Evolutionary conservation across 495 filamentous ascomycete genomes (phyloP).

Genomic region (Penicillium ucsense): DNA sequence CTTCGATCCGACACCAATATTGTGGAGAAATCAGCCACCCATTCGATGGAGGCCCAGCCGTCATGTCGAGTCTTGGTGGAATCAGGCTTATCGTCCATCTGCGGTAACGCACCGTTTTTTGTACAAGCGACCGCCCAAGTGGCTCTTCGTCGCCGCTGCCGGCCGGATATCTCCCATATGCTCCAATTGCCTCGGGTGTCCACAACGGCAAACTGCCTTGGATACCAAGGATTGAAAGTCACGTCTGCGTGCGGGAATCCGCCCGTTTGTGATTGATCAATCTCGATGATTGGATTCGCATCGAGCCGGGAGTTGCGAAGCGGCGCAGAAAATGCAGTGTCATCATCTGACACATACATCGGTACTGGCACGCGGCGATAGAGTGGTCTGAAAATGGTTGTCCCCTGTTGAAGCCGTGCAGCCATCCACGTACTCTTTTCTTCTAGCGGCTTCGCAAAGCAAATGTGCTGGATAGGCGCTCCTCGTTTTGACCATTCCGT

Average conservation of each 20-base stretch:
- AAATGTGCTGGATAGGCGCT: conserved; percentile 55
- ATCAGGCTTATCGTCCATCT: conserved; percentile 13
- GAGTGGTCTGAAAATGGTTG: conserved; percentile 51
- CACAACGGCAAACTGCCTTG: conserved; percentile 59
- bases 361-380: conserved; percentile 24
- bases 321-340: conserved; percentile 3
- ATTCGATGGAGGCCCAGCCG: conserved; percentile 44
- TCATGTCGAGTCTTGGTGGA: conserved; percentile 24
- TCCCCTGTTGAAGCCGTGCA: conserved; percentile 47
- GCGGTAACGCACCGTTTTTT: conserved; percentile 22
- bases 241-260: conserved; percentile 58
- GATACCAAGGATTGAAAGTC: conserved; percentile 66
- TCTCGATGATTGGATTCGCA: conserved; percentile 49
- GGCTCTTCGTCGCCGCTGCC: conserved; percentile 21
- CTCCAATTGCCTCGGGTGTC: conserved; percentile 67
- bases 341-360: conserved; percentile 16
- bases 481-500: conserved; percentile 47
- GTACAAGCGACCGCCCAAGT: conserved; percentile 16
- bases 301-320: conserved; percentile 44
- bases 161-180: conserved; percentile 57
- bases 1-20: conserved; percentile 39
- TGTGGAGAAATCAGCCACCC: conserved; percentile 34
- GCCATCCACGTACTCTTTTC: conserved; percentile 49
- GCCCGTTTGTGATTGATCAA: conserved; percentile 45
- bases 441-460: conserved; percentile 46